Evolutionary conservation across 768 basidiomycete genomes (phyloP).

Genomic region (Lactifluus subvellereus): DNA sequence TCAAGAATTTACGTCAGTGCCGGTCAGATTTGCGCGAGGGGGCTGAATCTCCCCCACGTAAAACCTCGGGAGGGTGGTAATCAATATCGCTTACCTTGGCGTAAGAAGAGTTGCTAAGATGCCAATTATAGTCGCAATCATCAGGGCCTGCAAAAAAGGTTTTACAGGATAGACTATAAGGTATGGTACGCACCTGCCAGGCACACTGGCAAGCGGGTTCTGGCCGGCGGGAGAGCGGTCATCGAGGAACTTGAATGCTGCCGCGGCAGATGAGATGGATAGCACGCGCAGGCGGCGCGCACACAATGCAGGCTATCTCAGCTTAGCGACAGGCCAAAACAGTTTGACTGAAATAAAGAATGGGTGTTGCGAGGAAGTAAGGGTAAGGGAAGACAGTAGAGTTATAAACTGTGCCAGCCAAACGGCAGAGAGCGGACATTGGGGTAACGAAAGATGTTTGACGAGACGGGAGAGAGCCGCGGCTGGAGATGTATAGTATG

Average conservation of each 20-base stretch:
- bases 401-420: conserved; percentile 23
- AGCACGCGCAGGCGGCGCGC: conserved; percentile 4
- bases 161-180: too few species aligned
- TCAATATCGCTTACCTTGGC: conserved; percentile 47
- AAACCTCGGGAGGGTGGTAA: not conserved
- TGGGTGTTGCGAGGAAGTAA: not conserved
- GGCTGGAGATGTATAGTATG: not conserved
- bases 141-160: conserved; percentile 44
- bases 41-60: too few species aligned
- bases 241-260: conserved; percentile 9
- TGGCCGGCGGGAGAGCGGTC: conserved; percentile 22
- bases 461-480: conserved; percentile 5
- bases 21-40: not conserved
- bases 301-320: conserved; percentile 3
- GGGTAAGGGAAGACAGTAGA: not conserved
- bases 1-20: conserved; percentile 30
- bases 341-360: conserved; percentile 6
- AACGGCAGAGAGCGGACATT: conserved; percentile 18
- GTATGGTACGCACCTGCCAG: conserved; percentile 16
- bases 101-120: conserved; percentile 79
- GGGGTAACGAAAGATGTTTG: not conserved
- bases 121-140: conserved; percentile 67
- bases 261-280: conserved; percentile 7
- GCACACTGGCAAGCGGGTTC: conserved; percentile 26
- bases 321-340: conserved; percentile 7